Conservation (phyloP, 371 early-diverging fungal species). For the Neoconidiobolus thromboides region DNA sequence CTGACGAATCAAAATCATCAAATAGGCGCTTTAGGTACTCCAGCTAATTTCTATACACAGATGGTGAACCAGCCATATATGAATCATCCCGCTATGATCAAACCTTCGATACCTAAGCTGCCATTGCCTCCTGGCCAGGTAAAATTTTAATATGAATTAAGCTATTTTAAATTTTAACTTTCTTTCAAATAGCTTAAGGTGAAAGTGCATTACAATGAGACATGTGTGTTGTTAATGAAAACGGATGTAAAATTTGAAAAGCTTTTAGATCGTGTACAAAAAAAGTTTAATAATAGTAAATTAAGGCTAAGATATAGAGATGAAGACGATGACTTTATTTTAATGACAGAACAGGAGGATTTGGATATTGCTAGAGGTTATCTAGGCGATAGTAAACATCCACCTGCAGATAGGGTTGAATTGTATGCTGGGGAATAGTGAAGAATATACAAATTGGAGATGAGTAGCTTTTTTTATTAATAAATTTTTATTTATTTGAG, state of each 20-base stretch:
- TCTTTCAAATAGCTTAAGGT: slow-evolving; percentile 30
- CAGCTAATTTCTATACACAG: too few species aligned
- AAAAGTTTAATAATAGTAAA: slow-evolving; percentile 33
- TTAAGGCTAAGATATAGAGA: slow-evolving; percentile 68
- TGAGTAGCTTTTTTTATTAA: too few species aligned
- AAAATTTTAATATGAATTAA: not conserved
- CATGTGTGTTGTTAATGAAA: slow-evolving; percentile 47
- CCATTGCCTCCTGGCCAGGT: not conserved
- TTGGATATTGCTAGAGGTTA: slow-evolving; percentile 58
- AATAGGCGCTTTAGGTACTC: too few species aligned
- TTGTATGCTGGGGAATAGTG: too few species aligned
- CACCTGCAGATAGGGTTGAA: too few species aligned
- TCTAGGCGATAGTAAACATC: slow-evolving; percentile 9
- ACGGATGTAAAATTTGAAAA: slow-evolving; percentile 32
- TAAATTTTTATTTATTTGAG: too few species aligned
- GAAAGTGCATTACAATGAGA: slow-evolving; percentile 57
- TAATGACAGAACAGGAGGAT: slow-evolving; percentile 85
- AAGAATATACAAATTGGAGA: too few species aligned
- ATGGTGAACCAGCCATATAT: too few species aligned
- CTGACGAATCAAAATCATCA: too few species aligned
- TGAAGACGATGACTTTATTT: slow-evolving; percentile 66
- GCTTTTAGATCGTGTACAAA: slow-evolving; percentile 32
- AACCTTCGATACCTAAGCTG: not conserved
- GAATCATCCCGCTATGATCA: not conserved
- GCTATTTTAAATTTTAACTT: too few species aligned